These are phyloP conservation scores for Ceratocystis destructans DNA, from an alignment of 2,329 filamentous ascomycete genomes.

Conservation along the genomic window DNA sequence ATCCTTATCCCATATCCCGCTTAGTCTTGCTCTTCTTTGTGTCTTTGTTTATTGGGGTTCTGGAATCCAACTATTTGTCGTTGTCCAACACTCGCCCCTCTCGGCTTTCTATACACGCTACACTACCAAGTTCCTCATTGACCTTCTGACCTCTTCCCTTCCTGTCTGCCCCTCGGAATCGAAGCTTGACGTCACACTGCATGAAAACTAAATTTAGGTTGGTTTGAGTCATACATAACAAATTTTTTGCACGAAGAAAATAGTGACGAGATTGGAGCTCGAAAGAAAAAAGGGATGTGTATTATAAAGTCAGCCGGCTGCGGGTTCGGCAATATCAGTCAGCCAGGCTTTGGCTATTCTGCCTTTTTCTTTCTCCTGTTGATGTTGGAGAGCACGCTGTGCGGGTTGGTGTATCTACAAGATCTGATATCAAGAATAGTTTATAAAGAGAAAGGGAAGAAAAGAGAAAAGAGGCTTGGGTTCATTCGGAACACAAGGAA, in stretches of 20 bases:
- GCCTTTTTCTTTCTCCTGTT: no score
- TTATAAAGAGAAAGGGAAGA: neutral
- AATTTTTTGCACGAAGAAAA: neutral
- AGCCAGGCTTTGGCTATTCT: no score
- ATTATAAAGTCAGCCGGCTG: neutral
- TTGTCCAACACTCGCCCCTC: no score
- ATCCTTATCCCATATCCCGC: neutral
- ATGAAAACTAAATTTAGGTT: slow-evolving; percentile 2
- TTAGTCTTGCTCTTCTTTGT: neutral
- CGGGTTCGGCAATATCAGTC: no score
- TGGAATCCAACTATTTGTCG: neutral
- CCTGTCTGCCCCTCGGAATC: neutral
- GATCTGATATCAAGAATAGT: no score
- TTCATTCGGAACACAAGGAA: neutral
- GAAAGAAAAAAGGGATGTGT: neutral
- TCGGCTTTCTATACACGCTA: no score
- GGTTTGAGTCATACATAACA: slow-evolving; percentile 3
- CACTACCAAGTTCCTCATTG: no score
- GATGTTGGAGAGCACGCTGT: no score
- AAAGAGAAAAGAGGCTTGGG: neutral
- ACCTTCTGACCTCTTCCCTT: neutral
- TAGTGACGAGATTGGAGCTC: neutral
- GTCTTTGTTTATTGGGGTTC: neutral
- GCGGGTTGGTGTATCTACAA: no score
- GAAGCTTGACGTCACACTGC: slow-evolving; percentile 5